phyloP scores from a whole-genome alignment of 2,329 filamentous ascomycete genomes.

The Colletotrichum theobromicola region DNA sequence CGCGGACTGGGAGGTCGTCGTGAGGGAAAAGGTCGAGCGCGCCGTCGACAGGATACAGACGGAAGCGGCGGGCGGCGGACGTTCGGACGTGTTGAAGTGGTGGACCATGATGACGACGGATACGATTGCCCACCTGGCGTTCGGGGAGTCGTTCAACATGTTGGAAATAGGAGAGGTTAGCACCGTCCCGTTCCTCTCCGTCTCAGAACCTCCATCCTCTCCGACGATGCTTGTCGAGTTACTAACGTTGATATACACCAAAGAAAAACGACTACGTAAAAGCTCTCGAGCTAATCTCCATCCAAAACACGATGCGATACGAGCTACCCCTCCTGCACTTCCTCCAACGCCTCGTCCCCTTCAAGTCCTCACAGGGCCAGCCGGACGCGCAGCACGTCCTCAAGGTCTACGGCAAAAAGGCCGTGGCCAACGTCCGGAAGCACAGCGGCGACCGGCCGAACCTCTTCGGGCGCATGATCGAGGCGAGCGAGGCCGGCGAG shows the following conservation, averaged over 20 bases:
- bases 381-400: background rate
- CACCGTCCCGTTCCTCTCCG: background rate
- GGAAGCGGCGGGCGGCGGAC: constrained; percentile 41
- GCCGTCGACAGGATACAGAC: constrained; percentile 47
- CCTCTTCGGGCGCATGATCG: background rate
- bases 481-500: background rate
- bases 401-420: background rate
- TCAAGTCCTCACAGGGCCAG: background rate
- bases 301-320: background rate
- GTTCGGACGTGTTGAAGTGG: constrained; percentile 57
- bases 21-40: constrained; percentile 40
- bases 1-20: constrained; percentile 29
- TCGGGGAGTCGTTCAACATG: constrained; percentile 59
- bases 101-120: constrained; percentile 60
- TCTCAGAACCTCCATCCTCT: background rate
- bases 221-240: background rate
- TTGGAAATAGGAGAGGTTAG: constrained; percentile 39
- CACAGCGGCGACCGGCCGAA: background rate
- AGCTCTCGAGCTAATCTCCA: background rate
- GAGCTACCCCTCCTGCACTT: background rate
- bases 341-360: background rate
- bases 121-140: constrained; percentile 56
- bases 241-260: background rate
- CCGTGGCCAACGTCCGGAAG: background rate
- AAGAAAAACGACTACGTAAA: constrained; percentile 9